Evolutionary conservation across 306 rosid species (phyloP), one percentile per base, ranked within the genome.

Genomic region (Elaeagnus macrophylla): DNA sequence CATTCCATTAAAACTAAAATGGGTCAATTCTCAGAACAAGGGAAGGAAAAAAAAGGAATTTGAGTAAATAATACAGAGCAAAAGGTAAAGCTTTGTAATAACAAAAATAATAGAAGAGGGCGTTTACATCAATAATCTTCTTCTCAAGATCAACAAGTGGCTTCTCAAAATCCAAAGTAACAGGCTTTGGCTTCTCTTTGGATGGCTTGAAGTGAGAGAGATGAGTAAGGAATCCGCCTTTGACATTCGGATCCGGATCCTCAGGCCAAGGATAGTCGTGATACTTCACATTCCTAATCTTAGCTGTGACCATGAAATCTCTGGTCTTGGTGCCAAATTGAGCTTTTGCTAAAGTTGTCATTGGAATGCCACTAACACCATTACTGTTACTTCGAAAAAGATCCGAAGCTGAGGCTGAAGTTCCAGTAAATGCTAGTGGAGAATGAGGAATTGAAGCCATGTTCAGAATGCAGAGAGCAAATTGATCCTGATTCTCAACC

Each of bases 211-310:
- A 91, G 57, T 17, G 58, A 6, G 96, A 84, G 36, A 91, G 89
- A 61, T 82, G 87, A 52, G 66, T 59, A 11, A 87, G 76, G 54
- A 79, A 57, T 54, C 96, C 95, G 25, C 95, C 96, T 62, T 80
- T 76, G 16, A 91, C 93, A 87, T 82, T 84, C 39, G 77, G 89
- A 75, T 91, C 95, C 62, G 89, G 89, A 70, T 84, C 67, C 56
- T 63, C 72, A 0, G 96, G 79, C 99, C 99, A 91, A 7, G 99
- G 96, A 63, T 82, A 71, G n/a, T 87, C 95, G 17, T 72, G 77
- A 75, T 75, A 84, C 84, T 82, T 84, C 67, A n/a, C 70, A 75
- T 91, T 91, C 72, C 72, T 77, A 49, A 84, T 19, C 89, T 63
- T 91, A 1, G 89, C 83, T 18, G 67, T 47, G 16, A 91, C 89